These are phyloP conservation scores for Puccinia horiana DNA, from an alignment of 1,284 basidiomycete genomes.

Conservation along the genomic window DNA sequence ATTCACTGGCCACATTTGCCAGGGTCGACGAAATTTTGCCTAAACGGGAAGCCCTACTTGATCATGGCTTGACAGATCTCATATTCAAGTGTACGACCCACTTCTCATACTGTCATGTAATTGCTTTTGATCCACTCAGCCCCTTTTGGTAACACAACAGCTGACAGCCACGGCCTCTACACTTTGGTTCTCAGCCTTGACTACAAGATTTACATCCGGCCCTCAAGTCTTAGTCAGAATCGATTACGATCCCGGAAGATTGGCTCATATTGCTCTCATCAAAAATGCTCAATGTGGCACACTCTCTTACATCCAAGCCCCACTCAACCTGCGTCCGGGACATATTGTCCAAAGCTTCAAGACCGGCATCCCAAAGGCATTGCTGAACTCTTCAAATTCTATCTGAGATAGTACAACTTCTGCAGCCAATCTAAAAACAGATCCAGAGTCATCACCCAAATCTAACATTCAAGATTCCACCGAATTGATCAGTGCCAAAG, in stretches of 20 bases:
- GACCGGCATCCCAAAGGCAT: constrained; percentile 54
- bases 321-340: constrained; percentile 83
- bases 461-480: not conserved
- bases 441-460: not conserved
- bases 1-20: too few species aligned
- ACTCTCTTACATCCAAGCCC: constrained; percentile 83
- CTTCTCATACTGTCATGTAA: too few species aligned
- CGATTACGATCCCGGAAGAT: constrained; percentile 93
- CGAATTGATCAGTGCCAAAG: constrained; percentile 32
- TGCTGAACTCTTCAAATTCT: constrained; percentile 40
- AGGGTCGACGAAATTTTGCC: too few species aligned
- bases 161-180: too few species aligned
- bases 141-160: too few species aligned
- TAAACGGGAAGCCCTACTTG: too few species aligned
- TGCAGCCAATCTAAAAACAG: not conserved
- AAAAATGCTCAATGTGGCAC: constrained; percentile 60
- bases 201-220: too few species aligned
- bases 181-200: too few species aligned
- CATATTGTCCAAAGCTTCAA: constrained; percentile 86
- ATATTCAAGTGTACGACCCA: too few species aligned
- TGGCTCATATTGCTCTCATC: constrained; percentile 88
- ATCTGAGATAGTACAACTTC: constrained; percentile 7
- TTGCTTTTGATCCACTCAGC: too few species aligned
- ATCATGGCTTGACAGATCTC: too few species aligned
- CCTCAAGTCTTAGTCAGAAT: constrained; percentile 85